Base-by-base conservation (phyloP, 2,329 filamentous ascomycete genomes). In the Helotiales sp. region DNA sequence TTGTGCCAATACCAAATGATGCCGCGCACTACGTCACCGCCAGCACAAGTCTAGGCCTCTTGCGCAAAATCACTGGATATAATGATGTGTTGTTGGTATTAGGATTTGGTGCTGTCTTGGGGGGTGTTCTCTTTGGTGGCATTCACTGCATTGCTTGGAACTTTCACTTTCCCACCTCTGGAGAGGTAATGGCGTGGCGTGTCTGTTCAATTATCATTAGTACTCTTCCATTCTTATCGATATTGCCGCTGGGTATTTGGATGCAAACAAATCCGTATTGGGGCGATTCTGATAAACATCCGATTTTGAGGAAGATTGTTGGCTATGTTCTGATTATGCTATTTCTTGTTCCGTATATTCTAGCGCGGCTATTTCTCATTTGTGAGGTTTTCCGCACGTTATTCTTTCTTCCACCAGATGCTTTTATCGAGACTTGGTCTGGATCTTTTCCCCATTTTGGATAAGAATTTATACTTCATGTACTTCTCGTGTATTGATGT, bases 61-160 rank as follows among this genome's bases (percentile, higher is more conserved):
- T n/a, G n/a, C n/a, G 15, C 31, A 34, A 34, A 9, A 34, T 34
- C 31, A 9, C 31, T 9, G 15, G 15, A 9, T 9, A 9, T 9
- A 29, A 33, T 54, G 5, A 38, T n/a, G 30, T 52, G 27, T 2
- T 19, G 46, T 13, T 29, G 27, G n/a, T 9, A 15, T 5, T 29
- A 8, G 27, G 8, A 15, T n/a, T 15, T 5, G 55, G 17, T 15
- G 27, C 13, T 22, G 25, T 30, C 36, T 44, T 38, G 13, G 54
- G 31, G 29, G 57, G 48, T 25, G 13, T 15, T 33, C 27, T 59
- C 1, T 48, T 56, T n/a, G 49, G 57, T 3, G 48, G 40, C 13
- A 15, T 53, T 19, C 54, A 57, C 19, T 44, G 55, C 7, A 10
- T 55, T n/a, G 57, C 57, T 19, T 57, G 57, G 54, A 50, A 56